Base-by-base conservation (phyloP, 768 basidiomycete species). In the Xerocomellus amylosporus region DNA sequence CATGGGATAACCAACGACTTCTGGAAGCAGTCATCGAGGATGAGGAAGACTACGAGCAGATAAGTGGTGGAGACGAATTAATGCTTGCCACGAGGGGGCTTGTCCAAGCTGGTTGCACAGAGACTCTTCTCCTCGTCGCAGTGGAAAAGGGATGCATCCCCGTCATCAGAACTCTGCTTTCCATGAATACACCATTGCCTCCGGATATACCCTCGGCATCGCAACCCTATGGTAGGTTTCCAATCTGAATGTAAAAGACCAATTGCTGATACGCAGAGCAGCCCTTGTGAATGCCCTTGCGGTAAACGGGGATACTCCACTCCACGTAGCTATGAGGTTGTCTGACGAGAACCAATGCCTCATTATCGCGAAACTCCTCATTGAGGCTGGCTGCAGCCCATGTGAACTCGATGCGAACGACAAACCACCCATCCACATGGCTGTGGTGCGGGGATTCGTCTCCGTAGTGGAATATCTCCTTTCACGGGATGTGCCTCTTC, bases 241-340 rank as follows among this genome's bases (percentile, higher is more conserved):
- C 2, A 2, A 13, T 20, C 10, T 6, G 3, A 26, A 19, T 5
- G 5, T 2, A 8, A 3, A 2, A 8, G 0, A 5, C 2, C 1
- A n/a, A 2, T 10, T 1, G 7, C 33, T 60, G 33, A 60, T 0
- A n/a, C 7, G 10, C 12, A 5, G 5, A 19, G 0, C 6, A 60
- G 58, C 10, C 5, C 19, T 55, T 1, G 2, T 19, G 4, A 20
- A 46, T 43, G 24, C 34, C 0, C 1, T 59, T 13, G 33, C 43
- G 12, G 8, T 2, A 5, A 58, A 59, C 14, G 58, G 58, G 3
- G 56, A 59, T 28, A 52, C 58, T 9, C 58, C 43, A 3, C 50
- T 58, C 0, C 58, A 58, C 4, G 4, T 58, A 2, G 49, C 41
- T 1, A 44, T 58, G 37, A 41, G 5, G 28, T 4, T 49, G 8